These are phyloP conservation scores for Takakia lepidozioides DNA, from an alignment of 225 moss, liverwort and hornwort genomes.

Conservation along the genomic window DNA sequence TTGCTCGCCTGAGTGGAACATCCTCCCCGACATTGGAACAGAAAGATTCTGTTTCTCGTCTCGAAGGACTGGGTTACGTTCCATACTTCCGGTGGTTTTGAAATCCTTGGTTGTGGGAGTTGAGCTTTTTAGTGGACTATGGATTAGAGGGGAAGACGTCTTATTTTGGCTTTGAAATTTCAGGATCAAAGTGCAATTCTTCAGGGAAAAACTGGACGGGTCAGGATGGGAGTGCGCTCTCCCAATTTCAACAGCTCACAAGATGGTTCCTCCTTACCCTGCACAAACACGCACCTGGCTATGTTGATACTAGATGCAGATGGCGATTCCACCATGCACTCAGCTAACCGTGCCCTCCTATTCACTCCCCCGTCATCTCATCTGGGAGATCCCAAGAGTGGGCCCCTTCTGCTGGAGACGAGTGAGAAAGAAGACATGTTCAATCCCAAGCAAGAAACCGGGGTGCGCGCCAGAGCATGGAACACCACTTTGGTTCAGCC, in stretches of 20 bases:
- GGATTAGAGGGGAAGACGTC: no score
- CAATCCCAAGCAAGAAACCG: conserved; percentile 2
- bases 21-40: no score
- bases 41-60: no score
- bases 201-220: no score
- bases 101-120: no score
- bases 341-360: conserved; percentile 26
- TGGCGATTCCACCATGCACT: no score
- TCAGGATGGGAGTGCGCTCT: conserved; percentile 5
- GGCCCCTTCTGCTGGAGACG: conserved; percentile 1
- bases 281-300: conserved; percentile 19
- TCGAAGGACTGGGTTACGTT: no score
- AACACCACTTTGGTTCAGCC: conserved; percentile 22
- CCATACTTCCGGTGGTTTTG: no score
- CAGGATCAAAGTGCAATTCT: no score
- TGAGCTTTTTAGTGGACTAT: no score
- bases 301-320: conserved; percentile 30
- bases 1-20: no score
- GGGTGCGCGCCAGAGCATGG: conserved; percentile 4
- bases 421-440: conserved; percentile 7
- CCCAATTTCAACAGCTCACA: conserved; percentile 7
- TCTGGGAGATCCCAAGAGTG: conserved; percentile 18
- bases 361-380: conserved; percentile 19
- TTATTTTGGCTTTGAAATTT: no score
- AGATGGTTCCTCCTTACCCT: conserved; percentile 15